These are phyloP conservation scores for Plantago ovata DNA, from an alignment of 257 asterid genomes.

Conservation along the genomic window DNA sequence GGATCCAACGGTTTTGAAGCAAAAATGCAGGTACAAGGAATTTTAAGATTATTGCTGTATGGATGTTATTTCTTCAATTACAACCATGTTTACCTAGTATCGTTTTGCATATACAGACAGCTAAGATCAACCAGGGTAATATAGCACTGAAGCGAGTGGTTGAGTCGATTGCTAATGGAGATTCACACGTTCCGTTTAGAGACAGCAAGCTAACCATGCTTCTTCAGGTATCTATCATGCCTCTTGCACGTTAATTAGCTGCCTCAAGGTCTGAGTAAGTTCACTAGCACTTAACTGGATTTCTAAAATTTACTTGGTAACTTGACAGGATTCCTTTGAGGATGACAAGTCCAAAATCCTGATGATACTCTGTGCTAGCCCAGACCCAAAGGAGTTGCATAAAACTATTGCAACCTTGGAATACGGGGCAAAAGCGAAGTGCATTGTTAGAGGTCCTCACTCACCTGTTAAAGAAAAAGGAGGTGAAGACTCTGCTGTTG, in stretches of 20 bases:
- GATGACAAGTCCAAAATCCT: conserved; percentile 87
- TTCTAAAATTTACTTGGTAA: conserved; percentile 11
- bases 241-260: not conserved
- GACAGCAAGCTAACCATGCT: conserved; percentile 99
- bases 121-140: conserved; percentile 90
- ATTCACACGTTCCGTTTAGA: conserved; percentile 94
- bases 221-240: conserved; percentile 57
- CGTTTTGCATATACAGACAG: conserved; percentile 51
- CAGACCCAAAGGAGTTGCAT: conserved; percentile 88
- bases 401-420: conserved; percentile 90
- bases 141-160: conserved; percentile 86
- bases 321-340: conserved; percentile 82
- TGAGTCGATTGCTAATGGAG: conserved; percentile 95
- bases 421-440: conserved; percentile 95
- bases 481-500: conserved; percentile 62
- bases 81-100: not conserved
- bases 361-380: conserved; percentile 94
- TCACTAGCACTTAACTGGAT: not conserved
- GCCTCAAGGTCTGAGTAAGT: not conserved
- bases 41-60: not conserved
- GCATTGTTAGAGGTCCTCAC: conserved; percentile 80
- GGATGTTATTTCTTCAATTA: not conserved
- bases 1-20: conserved; percentile 93
- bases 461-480: conserved; percentile 72
- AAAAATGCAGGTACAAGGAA: conserved; percentile 64